These are phyloP conservation scores for Apophysomyces ossiformis DNA, from an alignment of 371 early-diverging fungal species.

Conservation along the genomic window DNA sequence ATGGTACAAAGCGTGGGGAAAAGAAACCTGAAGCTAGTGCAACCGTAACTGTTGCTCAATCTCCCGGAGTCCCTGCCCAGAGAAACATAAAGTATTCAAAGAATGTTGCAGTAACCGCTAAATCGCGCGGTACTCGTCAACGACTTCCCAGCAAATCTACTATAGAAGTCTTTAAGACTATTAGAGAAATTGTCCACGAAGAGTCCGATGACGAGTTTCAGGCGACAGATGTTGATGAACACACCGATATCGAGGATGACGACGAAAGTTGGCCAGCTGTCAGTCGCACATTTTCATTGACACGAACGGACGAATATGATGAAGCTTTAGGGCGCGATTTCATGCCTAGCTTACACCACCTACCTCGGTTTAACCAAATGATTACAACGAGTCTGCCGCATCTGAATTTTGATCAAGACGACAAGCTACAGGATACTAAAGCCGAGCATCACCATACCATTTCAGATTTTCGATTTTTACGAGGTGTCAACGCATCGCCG, in stretches of 20 bases:
- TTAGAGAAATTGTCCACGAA: constrained; percentile 59
- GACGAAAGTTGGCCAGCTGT: constrained; percentile 9
- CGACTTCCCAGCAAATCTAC: constrained; percentile 51
- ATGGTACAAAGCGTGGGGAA: neutral
- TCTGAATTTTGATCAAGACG: constrained; percentile 36
- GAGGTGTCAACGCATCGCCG: neutral
- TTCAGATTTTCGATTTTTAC: constrained; percentile 15
- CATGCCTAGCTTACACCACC: constrained; percentile 33
- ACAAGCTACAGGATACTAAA: neutral
- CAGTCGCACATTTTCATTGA: constrained; percentile 55
- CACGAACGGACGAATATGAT: constrained; percentile 66
- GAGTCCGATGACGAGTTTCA: constrained; percentile 61
- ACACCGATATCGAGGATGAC: constrained; percentile 27
- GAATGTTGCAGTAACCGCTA: neutral
- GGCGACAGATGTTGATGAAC: constrained; percentile 41
- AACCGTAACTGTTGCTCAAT: neutral
- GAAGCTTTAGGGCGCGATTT: constrained; percentile 61
- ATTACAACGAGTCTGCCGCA: constrained; percentile 29
- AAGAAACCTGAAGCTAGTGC: neutral
- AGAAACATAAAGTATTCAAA: constrained; percentile 16
- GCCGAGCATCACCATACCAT: constrained; percentile 14
- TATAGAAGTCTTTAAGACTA: constrained; percentile 64
- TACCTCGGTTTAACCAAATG: constrained; percentile 35
- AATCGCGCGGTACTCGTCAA: constrained; percentile 36
- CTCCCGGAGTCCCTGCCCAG: neutral